Evolutionary conservation across 176 grass and related monocot genomes (phyloP).

Genomic region (Zizania latifolia): DNA sequence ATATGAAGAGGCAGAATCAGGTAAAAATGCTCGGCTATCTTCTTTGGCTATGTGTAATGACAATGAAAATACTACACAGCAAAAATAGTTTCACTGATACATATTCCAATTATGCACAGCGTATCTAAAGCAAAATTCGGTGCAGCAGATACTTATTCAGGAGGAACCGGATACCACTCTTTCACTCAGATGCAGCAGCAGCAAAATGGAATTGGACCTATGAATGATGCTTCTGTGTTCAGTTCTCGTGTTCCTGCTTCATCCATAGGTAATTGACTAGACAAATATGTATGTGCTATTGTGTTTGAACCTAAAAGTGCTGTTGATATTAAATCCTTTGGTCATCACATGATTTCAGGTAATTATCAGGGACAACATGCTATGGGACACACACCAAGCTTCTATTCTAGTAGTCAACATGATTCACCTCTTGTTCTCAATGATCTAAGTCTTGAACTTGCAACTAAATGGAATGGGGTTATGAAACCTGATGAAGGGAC

Average conservation of each 20-base stretch:
- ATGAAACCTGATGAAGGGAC: slow-evolving; percentile 23
- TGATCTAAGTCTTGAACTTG: slow-evolving; percentile 21
- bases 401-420: slow-evolving; percentile 32
- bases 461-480: slow-evolving; percentile 40
- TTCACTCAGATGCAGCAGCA: slow-evolving; percentile 74
- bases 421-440: slow-evolving; percentile 39
- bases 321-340: slow-evolving; percentile 14
- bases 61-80: slow-evolving; percentile 28
- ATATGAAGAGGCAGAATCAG: slow-evolving; percentile 92
- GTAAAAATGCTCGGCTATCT: slow-evolving; percentile 29
- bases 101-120: slow-evolving; percentile 92
- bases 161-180: slow-evolving; percentile 82
- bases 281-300: neutral
- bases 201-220: slow-evolving; percentile 58
- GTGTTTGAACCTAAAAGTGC: neutral
- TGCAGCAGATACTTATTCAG: slow-evolving; percentile 67
- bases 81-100: slow-evolving; percentile 85
- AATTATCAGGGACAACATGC: slow-evolving; percentile 33
- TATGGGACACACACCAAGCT: slow-evolving; percentile 27
- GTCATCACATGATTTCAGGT: slow-evolving; percentile 33
- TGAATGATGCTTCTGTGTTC: slow-evolving; percentile 36
- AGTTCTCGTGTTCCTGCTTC: slow-evolving; percentile 19
- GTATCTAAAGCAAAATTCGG: slow-evolving; percentile 95
- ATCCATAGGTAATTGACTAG: slow-evolving; percentile 35
- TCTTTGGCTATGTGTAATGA: slow-evolving; percentile 30